Conservation (phyloP, 768 basidiomycete species). For the Asterophora lycoperdoides region DNA sequence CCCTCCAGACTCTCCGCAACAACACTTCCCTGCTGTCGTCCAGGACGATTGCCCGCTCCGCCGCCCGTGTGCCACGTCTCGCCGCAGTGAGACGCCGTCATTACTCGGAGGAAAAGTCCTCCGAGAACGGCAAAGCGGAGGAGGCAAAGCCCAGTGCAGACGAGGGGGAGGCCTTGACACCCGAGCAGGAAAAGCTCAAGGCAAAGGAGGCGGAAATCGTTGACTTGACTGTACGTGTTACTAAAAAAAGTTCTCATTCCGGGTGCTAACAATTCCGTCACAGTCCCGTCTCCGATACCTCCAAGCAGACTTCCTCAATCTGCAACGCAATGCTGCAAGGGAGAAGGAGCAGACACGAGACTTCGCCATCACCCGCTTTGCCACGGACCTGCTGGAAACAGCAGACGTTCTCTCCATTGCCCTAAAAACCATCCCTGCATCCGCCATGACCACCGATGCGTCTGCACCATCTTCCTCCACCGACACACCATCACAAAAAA, state of each 20-base stretch:
- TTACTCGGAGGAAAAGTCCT: conserved; percentile 56
- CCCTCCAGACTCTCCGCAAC: conserved; percentile 52
- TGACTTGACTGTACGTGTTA: conserved; percentile 71
- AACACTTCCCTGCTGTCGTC: conserved; percentile 55
- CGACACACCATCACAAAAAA: conserved; percentile 39
- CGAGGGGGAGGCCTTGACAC: conserved; percentile 19
- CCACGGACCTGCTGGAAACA: conserved; percentile 82
- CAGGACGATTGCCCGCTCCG: conserved; percentile 39
- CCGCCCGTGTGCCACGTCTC: conserved; percentile 22
- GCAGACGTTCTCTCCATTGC: conserved; percentile 88
- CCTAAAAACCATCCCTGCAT: conserved; percentile 68
- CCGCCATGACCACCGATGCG: conserved; percentile 33
- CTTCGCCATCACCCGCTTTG: conserved; percentile 91
- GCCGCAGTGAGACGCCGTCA: conserved; percentile 36
- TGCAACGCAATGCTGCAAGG: conserved; percentile 85
- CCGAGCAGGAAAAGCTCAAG: conserved; percentile 55
- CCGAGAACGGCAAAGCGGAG: conserved; percentile 21
- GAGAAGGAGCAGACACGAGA: conserved; percentile 92
- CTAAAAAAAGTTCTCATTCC: not conserved
- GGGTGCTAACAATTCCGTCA: conserved; percentile 5
- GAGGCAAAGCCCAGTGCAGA: conserved; percentile 22
- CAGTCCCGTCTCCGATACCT: conserved; percentile 88
- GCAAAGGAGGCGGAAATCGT: conserved; percentile 76
- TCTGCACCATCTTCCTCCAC: conserved; percentile 26
- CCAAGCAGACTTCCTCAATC: conserved; percentile 93